Evolutionary conservation across 306 rosid genomes (phyloP), one percentile per base, ranked within the genome.

Genomic region (Arachis stenosperma): DNA sequence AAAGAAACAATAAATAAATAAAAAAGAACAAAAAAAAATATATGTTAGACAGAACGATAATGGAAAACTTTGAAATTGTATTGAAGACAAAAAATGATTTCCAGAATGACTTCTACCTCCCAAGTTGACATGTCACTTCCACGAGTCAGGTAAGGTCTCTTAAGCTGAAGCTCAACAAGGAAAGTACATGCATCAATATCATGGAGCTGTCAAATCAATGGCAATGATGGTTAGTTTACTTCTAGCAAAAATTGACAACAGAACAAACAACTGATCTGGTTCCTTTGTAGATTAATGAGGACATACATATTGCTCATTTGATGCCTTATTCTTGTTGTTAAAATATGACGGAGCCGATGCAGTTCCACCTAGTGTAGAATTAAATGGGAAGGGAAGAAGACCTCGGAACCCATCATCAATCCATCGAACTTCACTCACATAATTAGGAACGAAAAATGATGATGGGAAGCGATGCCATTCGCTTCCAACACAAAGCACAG

Each of bases 381-480:
- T 91, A 78, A 91, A 91, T 43, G 88, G 97, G 76, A 91, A 73
- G 14, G 99, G 98, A 69, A 95, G 99, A 64, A 95, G 98, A 69
- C 99, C 99, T 55, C 84, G 76, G 75, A 95, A 95, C 14, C 99
- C 99, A 51, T 95, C 99, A 67, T 95, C 93, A 47, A 95, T 87
- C 99, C 99, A 95, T 71, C 86, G 77, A 43, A 95, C 97, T 81
- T 95, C 84, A 71, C 82, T 87, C 29, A 95, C 88, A 75, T 71
- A 91, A 69, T 86, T 84, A 12, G 99, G 99, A 79, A 91, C 37
- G 4, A 95, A 87, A 84, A 95, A 95, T 7, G 98, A 95, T 11
- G 99, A 95, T 14, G 99, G 99, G 70, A 72, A 95, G 6, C 98
- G 93, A 66, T 95, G 97, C 98, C 99, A 95, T 81, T 91, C 99